Percentiles rank a stretch among this genome's conserved stretches.
Conservation (phyloP, 2,329 filamentous ascomycete genomes). For the Leptographium procerum region DNA sequence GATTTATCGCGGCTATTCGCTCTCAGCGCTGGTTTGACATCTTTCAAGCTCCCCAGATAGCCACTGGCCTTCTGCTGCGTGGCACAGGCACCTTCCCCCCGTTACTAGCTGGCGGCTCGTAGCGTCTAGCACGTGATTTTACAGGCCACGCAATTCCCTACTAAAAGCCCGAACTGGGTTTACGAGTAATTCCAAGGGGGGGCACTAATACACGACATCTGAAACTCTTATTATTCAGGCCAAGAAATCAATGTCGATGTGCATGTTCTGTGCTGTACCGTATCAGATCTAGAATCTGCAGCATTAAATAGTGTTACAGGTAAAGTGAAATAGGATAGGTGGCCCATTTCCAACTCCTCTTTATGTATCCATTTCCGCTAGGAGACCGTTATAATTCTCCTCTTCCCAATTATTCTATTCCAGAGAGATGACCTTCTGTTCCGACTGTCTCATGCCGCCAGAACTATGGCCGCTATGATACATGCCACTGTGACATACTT, state of each 20-base stretch:
- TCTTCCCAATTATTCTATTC: neutral
- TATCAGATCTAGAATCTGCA: neutral
- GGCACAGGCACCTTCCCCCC: neutral
- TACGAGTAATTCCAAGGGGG: no score
- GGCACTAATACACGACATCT: no score
- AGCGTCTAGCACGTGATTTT: neutral
- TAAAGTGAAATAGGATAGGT: no score
- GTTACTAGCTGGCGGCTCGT: neutral
- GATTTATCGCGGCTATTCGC: neutral
- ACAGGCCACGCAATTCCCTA: no score
- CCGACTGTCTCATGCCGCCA: constrained; percentile 7
- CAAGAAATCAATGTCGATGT: neutral
- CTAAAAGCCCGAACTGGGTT: no score
- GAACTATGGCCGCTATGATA: constrained; percentile 14
- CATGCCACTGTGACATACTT: constrained; percentile 13
- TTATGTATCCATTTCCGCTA: no score
- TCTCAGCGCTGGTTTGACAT: neutral
- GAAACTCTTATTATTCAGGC: neutral
- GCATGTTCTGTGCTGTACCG: neutral
- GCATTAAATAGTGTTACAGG: neutral
- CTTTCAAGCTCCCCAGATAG: neutral
- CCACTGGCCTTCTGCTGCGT: neutral
- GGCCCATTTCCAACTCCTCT: neutral
- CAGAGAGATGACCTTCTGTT: neutral
- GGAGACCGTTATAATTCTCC: no score